Conservation (phyloP, 345 rosid species). For the Camelina sativa region DNA sequence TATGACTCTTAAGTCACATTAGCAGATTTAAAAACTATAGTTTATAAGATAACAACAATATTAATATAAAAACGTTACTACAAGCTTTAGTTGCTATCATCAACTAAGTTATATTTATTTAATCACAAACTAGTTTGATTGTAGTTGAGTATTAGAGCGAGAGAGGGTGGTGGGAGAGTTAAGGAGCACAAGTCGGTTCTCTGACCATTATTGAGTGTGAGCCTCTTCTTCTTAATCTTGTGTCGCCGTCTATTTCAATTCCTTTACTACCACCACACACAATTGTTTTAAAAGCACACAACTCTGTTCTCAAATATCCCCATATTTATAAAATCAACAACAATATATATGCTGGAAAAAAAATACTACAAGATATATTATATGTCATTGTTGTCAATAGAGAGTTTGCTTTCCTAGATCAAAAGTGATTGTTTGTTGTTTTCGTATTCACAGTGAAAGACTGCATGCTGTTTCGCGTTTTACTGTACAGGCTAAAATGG, state of each 20-base stretch:
- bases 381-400: too few relatives aligned
- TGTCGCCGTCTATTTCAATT: constrained; percentile 32
- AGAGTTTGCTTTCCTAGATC: too few relatives aligned
- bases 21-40: neutral
- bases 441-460: too few relatives aligned
- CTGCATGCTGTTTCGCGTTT: too few relatives aligned
- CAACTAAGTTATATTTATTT: too few relatives aligned
- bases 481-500: too few relatives aligned
- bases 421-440: too few relatives aligned
- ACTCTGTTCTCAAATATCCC: neutral
- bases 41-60: neutral
- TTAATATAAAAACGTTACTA: neutral
- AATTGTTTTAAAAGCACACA: neutral
- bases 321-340: too few relatives aligned
- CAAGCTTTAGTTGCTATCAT: neutral
- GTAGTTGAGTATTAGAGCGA: neutral
- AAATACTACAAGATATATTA: too few relatives aligned
- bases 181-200: constrained; percentile 41
- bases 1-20: neutral
- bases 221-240: constrained; percentile 6
- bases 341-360: too few relatives aligned
- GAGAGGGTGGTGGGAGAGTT: constrained; percentile 35
- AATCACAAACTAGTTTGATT: neutral
- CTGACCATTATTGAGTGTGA: constrained; percentile 12
- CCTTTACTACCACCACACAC: constrained; percentile 5